Evolutionary conservation across 164 flowering plant genomes (phyloP).

Genomic region (Sextonia rubra): DNA sequence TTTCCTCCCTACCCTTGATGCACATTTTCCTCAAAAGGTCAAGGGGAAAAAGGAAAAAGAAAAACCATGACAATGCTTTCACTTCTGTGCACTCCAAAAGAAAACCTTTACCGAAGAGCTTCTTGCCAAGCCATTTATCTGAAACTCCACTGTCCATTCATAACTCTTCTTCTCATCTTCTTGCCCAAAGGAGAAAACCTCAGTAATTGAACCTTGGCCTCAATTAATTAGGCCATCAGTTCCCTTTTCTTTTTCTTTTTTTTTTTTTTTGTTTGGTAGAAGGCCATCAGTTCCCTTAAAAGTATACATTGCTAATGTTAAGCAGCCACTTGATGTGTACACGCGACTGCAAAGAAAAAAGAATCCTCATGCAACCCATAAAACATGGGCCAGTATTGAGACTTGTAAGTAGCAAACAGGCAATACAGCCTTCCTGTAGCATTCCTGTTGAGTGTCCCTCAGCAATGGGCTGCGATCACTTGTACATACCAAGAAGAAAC

Average conservation of each 20-base stretch:
- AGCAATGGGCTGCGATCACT: constrained; percentile 1
- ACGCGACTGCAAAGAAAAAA: constrained; percentile 4
- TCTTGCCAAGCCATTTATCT: constrained; percentile 15
- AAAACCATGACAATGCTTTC: constrained; percentile 13
- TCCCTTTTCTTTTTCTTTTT: too few species aligned
- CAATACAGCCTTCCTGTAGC: background rate
- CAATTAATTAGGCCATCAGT: constrained; percentile 11
- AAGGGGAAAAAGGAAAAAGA: constrained; percentile 1
- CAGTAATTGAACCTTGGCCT: constrained; percentile 16
- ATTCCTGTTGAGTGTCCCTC: constrained; percentile 8
- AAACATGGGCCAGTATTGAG: constrained; percentile 18
- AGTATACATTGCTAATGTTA: too few species aligned
- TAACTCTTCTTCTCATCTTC: constrained; percentile 13
- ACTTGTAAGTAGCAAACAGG: constrained; percentile 6
- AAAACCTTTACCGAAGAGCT: constrained; percentile 9
- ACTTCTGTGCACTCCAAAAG: constrained; percentile 16
- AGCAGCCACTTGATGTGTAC: too few species aligned
- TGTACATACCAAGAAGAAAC: constrained; percentile 3
- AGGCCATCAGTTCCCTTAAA: constrained; percentile 13
- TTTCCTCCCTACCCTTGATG: constrained; percentile 15
- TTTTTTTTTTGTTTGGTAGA: too few species aligned
- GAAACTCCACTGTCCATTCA: constrained; percentile 11
- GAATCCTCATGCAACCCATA: constrained; percentile 17
- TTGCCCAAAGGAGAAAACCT: constrained; percentile 5
- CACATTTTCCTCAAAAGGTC: constrained; percentile 8